Evolutionary conservation across 1,284 basidiomycete species (phyloP).

Genomic region (Fistulinella cinereoalba): DNA sequence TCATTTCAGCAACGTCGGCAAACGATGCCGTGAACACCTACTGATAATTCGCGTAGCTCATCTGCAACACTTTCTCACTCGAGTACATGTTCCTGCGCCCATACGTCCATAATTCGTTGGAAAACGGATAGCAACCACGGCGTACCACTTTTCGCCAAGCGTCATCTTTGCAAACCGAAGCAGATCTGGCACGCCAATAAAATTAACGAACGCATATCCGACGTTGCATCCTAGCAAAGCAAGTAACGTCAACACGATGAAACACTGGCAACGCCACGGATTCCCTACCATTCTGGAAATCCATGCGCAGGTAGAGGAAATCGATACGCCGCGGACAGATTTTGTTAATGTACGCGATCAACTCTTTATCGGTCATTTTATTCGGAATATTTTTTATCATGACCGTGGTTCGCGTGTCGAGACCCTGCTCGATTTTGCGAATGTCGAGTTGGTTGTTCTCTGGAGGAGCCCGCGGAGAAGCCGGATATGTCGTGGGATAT

Average conservation of each 20-base stretch:
- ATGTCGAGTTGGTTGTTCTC: conserved; percentile 72
- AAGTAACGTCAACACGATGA: conserved; percentile 14
- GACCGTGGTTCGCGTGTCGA: conserved; percentile 78
- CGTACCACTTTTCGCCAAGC: conserved; percentile 75
- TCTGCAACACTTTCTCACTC: conserved; percentile 81
- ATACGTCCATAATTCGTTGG: conserved; percentile 4
- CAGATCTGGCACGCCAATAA: conserved; percentile 73
- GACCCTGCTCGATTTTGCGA: conserved; percentile 65
- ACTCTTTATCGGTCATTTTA: conserved; percentile 78
- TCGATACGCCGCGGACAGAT: conserved; percentile 72
- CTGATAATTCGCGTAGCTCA: conserved; percentile 88
- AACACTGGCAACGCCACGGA: conserved; percentile 1
- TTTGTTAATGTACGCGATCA: conserved; percentile 64
- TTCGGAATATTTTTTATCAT: conserved; percentile 91
- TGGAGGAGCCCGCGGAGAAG: conserved; percentile 33
- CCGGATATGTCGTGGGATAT: conserved; percentile 26
- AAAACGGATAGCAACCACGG: conserved; percentile 1
- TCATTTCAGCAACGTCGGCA: conserved; percentile 9
- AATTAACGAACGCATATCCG: conserved; percentile 86
- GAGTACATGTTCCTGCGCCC: conserved; percentile 78
- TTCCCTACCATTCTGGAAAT: conserved; percentile 69
- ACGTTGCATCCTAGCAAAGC: conserved; percentile 70
- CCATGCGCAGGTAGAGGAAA: conserved; percentile 84
- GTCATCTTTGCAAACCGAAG: conserved; percentile 68
- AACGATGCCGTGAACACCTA: conserved; percentile 36